These are phyloP conservation scores for Claviceps capensis DNA, from an alignment of 2,329 filamentous ascomycete genomes.

Conservation along the genomic window DNA sequence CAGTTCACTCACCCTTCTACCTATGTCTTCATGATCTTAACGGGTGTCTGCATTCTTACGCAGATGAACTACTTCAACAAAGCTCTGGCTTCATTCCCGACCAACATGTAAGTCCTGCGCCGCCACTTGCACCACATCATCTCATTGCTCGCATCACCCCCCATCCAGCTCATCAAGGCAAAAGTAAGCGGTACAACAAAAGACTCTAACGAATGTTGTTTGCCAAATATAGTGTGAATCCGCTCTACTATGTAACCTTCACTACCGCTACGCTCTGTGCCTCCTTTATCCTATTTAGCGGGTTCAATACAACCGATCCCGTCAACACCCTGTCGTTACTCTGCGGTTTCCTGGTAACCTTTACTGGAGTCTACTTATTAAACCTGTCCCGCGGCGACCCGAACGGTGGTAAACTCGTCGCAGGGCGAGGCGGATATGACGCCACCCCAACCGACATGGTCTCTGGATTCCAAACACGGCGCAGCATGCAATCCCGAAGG, in stretches of 20 bases:
- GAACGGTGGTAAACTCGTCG: conserved; percentile 55
- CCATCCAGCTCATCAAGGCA: too few relatives aligned
- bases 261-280: conserved; percentile 88
- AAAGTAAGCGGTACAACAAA: not conserved
- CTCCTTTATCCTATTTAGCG: conserved; percentile 89
- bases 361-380: conserved; percentile 86
- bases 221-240: conserved; percentile 57
- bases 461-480: conserved; percentile 74
- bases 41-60: conserved; percentile 82
- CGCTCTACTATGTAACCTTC: conserved; percentile 94
- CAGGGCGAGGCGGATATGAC: conserved; percentile 50
- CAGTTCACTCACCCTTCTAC: conserved; percentile 92
- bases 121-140: not conserved
- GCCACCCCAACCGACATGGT: conserved; percentile 85
- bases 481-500: conserved; percentile 82
- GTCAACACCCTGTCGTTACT: conserved; percentile 88
- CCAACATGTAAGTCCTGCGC: conserved; percentile 64
- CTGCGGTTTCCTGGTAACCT: conserved; percentile 87
- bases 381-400: conserved; percentile 92
- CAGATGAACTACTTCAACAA: conserved; percentile 99
- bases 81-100: conserved; percentile 88
- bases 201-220: conserved; percentile 6
- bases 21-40: conserved; percentile 93
- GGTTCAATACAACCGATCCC: conserved; percentile 87
- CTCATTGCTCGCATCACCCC: not conserved